Evolutionary conservation across 2,329 filamentous ascomycete genomes (phyloP).

Genomic region (Ascochyta lentis): DNA sequence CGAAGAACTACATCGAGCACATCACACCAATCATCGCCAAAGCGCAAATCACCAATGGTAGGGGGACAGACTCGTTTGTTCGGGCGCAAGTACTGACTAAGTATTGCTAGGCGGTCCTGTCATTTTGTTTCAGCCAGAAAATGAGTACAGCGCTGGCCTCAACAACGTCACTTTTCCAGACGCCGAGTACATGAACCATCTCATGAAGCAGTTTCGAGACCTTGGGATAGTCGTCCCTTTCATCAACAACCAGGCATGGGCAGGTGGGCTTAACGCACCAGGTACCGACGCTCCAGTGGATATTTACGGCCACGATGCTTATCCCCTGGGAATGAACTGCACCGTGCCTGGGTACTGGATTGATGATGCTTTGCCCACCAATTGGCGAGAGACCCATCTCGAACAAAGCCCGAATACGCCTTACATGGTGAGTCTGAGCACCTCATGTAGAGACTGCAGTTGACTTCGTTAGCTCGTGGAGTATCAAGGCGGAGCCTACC

Average conservation of each 20-base stretch:
- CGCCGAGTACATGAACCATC: constrained; percentile 69
- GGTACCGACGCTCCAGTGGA: constrained; percentile 63
- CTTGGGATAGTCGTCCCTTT: constrained; percentile 75
- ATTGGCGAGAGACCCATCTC: constrained; percentile 61
- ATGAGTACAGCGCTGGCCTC: constrained; percentile 69
- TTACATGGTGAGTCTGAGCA: constrained; percentile 51
- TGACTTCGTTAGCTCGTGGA: constrained; percentile 51
- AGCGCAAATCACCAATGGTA: constrained; percentile 77
- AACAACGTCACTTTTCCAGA: constrained; percentile 65
- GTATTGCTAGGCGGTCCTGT: constrained; percentile 62
- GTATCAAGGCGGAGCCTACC: constrained; percentile 73
- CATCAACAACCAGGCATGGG: constrained; percentile 72
- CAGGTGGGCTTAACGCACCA: constrained; percentile 66
- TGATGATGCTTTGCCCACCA: constrained; percentile 59
- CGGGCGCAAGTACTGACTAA: not conserved
- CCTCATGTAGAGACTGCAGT: not conserved
- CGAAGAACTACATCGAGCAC: constrained; percentile 60
- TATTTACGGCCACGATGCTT: constrained; percentile 70
- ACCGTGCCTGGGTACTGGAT: constrained; percentile 68
- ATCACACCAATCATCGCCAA: constrained; percentile 73
- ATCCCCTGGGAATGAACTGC: constrained; percentile 67
- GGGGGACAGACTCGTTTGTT: not conserved
- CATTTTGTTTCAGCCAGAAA: constrained; percentile 79
- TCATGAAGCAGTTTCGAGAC: constrained; percentile 70
- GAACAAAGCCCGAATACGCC: constrained; percentile 68